Percentiles rank a stretch among this genome's conserved stretches.
phyloP scores from a whole-genome alignment of 1,139 yeast genomes.

The Suhomyces wounanorum region DNA sequence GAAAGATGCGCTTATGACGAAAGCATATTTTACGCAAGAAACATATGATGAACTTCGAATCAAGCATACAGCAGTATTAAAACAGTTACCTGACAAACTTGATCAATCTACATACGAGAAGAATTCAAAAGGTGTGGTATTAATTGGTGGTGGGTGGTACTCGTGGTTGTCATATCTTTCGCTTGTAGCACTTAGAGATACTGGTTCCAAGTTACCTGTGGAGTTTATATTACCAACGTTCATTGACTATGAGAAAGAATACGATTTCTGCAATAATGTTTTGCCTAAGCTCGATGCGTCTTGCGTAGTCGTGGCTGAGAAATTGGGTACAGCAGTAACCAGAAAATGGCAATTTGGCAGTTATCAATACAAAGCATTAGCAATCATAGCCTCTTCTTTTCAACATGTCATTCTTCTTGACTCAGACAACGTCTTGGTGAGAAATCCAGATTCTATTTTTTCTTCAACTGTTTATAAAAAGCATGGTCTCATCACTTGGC shows the following conservation, averaged over 20 bases:
- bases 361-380: conserved; percentile 46
- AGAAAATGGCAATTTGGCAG: conserved; percentile 32
- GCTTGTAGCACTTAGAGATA: conserved; percentile 32
- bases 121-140: conserved; percentile 34
- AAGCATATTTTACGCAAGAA: conserved; percentile 29
- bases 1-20: conserved; percentile 30
- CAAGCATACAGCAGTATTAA: conserved; percentile 28
- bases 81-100: conserved; percentile 28
- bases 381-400: conserved; percentile 41
- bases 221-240: conserved; percentile 38
- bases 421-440: conserved; percentile 41
- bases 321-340: conserved; percentile 37
- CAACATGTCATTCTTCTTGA: conserved; percentile 45
- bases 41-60: conserved; percentile 25
- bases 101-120: conserved; percentile 26
- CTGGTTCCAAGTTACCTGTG: conserved; percentile 40
- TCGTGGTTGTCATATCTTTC: conserved; percentile 44
- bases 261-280: conserved; percentile 17
- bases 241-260: conserved; percentile 28
- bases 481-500: conserved; percentile 72
- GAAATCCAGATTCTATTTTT: conserved; percentile 47
- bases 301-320: conserved; percentile 31
- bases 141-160: conserved; percentile 41
- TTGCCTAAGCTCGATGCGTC: conserved; percentile 19
- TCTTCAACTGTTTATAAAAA: conserved; percentile 53